Conservation (phyloP, 2,329 filamentous ascomycete species). For the Colletotrichum sp. region DNA sequence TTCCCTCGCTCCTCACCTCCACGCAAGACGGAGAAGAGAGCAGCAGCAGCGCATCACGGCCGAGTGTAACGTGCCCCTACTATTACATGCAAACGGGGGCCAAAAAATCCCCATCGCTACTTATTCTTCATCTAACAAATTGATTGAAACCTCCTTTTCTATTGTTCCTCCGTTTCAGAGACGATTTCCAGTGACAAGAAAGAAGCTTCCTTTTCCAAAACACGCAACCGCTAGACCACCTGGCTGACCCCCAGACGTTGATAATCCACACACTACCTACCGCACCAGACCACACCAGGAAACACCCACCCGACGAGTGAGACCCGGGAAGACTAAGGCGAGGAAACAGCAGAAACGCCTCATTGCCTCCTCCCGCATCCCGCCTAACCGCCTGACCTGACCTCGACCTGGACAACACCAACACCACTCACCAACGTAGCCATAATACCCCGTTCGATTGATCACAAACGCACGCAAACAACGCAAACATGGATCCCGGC, state of each 20-base stretch:
- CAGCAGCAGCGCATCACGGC: not conserved
- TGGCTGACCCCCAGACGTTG: not conserved
- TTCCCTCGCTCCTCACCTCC: not conserved
- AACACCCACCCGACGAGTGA: not conserved
- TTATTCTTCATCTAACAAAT: not conserved
- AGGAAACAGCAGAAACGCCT: not conserved
- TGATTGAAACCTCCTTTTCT: not conserved
- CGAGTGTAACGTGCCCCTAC: not conserved
- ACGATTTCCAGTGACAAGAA: not conserved
- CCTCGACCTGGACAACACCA: not conserved
- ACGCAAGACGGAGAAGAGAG: not conserved
- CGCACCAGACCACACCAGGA: not conserved
- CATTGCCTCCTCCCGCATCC: not conserved
- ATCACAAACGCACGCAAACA: not conserved
- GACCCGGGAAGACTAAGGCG: not conserved
- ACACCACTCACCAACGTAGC: not conserved
- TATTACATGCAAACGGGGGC: not conserved
- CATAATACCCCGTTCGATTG: not conserved
- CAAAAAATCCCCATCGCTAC: not conserved
- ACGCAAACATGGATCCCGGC: slow-evolving; percentile 8
- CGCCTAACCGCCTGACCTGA: not conserved
- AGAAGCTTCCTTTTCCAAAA: not conserved
- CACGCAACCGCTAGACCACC: not conserved
- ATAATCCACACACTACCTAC: not conserved
- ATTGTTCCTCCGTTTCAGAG: not conserved